phyloP scores from a whole-genome alignment of 345 rosid species.

The Hypericum perforatum region DNA sequence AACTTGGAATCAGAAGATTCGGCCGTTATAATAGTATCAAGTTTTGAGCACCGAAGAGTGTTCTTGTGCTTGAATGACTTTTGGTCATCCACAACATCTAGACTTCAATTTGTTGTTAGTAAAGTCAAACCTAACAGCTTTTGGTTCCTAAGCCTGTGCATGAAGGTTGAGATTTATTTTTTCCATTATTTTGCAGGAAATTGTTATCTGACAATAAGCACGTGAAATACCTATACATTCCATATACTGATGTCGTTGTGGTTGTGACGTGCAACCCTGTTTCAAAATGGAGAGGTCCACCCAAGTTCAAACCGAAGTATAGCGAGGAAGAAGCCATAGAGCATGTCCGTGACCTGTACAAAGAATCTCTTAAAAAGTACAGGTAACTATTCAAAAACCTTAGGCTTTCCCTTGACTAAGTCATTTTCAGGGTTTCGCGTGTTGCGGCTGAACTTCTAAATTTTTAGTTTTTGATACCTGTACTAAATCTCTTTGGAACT shows the following conservation, averaged over 20 bases:
- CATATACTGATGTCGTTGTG: slow-evolving; percentile 74
- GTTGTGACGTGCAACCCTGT: slow-evolving; percentile 90
- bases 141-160: slow-evolving; percentile 1
- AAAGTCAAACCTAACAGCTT: not conserved
- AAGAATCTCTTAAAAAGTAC: slow-evolving; percentile 58
- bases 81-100: too few relatives aligned
- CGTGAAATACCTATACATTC: slow-evolving; percentile 81
- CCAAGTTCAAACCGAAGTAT: slow-evolving; percentile 70
- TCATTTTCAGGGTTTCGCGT: too few relatives aligned
- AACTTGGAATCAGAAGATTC: not conserved
- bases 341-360: slow-evolving; percentile 60
- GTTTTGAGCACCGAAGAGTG: too few relatives aligned
- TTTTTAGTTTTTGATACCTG: too few relatives aligned
- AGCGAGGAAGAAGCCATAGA: slow-evolving; percentile 61
- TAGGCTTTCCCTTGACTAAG: not conserved
- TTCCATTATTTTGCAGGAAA: slow-evolving; percentile 44
- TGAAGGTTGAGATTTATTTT: not conserved
- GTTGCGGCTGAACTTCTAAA: too few relatives aligned
- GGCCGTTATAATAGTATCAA: not conserved
- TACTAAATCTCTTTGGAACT: too few relatives aligned
- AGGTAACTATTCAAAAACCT: slow-evolving; percentile 35
- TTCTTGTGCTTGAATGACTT: too few relatives aligned
- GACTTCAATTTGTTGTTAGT: too few relatives aligned
- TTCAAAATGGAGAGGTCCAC: slow-evolving; percentile 81
- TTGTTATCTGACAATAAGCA: slow-evolving; percentile 81